Conservation (phyloP, 2,329 filamentous ascomycete genomes). For the Botryotinia globosa region DNA sequence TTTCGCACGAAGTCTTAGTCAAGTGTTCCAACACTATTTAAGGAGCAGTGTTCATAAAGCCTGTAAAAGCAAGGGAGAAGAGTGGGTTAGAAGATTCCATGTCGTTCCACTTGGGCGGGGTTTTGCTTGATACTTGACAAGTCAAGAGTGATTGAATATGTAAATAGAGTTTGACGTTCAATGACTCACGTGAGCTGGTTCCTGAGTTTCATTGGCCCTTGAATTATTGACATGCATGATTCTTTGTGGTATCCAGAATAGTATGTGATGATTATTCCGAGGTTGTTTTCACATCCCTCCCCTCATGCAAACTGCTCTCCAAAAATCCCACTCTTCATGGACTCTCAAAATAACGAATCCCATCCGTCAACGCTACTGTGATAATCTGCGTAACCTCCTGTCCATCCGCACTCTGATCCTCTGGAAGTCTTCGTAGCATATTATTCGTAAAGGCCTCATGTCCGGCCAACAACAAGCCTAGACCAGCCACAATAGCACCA, state of each 20-base stretch:
- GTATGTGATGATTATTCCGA: no score
- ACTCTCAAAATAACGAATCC: background rate
- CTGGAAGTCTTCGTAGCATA: background rate
- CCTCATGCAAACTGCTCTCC: no score
- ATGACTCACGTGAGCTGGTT: no score
- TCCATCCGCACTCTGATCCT: background rate
- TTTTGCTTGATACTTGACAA: no score
- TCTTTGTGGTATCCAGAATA: background rate
- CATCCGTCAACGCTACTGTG: background rate
- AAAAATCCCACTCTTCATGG: background rate
- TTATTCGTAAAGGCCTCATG: background rate
- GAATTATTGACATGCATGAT: background rate
- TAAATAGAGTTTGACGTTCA: no score
- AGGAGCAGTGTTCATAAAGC: no score
- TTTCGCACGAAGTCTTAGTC: no score
- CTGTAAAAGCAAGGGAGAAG: no score
- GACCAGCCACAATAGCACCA: background rate
- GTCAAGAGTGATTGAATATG: no score
- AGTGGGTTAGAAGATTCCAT: background rate
- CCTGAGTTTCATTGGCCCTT: background rate
- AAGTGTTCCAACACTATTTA: no score
- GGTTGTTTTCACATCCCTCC: no score
- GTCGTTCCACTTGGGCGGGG: background rate
- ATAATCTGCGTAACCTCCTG: background rate
- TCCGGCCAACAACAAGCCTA: background rate